Conservation (phyloP, 345 rosid genomes). For the Acer campestre region DNA sequence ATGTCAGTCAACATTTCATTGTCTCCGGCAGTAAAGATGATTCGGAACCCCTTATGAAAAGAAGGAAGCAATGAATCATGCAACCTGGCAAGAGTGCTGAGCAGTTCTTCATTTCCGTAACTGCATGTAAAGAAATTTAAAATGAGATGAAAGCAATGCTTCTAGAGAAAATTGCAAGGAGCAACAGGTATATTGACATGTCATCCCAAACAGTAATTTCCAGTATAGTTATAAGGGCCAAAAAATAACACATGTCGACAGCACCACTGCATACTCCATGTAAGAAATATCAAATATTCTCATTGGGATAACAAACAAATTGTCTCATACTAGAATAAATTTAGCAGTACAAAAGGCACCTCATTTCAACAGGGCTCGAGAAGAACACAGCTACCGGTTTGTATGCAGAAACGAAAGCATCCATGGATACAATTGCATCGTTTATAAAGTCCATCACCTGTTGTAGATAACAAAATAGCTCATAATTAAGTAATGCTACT, state of each 20-base stretch:
- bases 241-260: background rate
- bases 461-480: background rate
- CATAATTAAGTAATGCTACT: slow-evolving; percentile 8
- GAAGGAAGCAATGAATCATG: slow-evolving; percentile 90
- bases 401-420: slow-evolving; percentile 70
- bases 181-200: background rate
- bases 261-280: background rate
- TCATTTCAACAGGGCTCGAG: slow-evolving; percentile 68
- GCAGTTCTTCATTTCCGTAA: slow-evolving; percentile 77
- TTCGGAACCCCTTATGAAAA: slow-evolving; percentile 58
- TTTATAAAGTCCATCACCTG: slow-evolving; percentile 98
- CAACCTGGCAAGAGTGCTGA: slow-evolving; percentile 61
- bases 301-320: too few relatives aligned
- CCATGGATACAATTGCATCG: slow-evolving; percentile 91
- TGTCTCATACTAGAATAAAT: slow-evolving; percentile 4
- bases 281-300: background rate
- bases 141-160: slow-evolving; percentile 18
- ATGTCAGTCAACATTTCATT: slow-evolving; percentile 48
- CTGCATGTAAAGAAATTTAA: slow-evolving; percentile 47
- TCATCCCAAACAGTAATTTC: background rate
- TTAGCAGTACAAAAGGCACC: slow-evolving; percentile 45
- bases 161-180: background rate
- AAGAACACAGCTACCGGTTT: slow-evolving; percentile 69
- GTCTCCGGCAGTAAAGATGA: slow-evolving; percentile 47
- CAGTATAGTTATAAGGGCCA: background rate